Base-by-base conservation (phyloP, 768 basidiomycete species). In the Hypholoma fasciculare region DNA sequence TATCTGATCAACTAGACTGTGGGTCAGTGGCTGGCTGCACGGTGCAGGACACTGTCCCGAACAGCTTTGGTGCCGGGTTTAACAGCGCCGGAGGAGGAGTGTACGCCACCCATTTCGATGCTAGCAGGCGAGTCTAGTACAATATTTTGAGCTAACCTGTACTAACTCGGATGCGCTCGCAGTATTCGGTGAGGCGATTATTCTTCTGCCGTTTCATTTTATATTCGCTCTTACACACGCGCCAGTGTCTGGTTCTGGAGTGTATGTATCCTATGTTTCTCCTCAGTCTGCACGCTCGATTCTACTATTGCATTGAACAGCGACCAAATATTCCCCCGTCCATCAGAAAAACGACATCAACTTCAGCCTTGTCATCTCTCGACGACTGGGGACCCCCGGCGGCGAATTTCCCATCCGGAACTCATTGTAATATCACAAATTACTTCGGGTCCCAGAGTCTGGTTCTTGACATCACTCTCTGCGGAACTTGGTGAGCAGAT, bases 41-140 rank as follows among this genome's bases (percentile, higher is more conserved):
- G 5, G 78, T 80, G 7, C 59, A 55, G 1, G 80, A 81, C 57
- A 74, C 65, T 7, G 74, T 77, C 52, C 66, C 74, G 4, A 77
- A 77, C 50, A 81, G 79, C 56, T 84, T 73, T 61, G 84, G 83
- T 0, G 62, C 63, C 2, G 75, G 68, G 1, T 86, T 86, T 62
- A 80, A 81, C 7, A 52, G 70, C 7, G 80, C 78, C 0, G 80
- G 82, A 12, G 85, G 85, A 30, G 84, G 78, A 0, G 74, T 76
- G 1, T 93, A 77, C 70, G 88, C 88, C 2, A 79, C 86, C 3
- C 88, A 89, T 63, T 86, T 89, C 60, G 89, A 89, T 50, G 74
- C 77, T 6, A 68, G 78, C 1, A 87, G 74, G 73, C 73, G 48
- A 47, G 69, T 68, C 1, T 46, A 39, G 8, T n/a, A 2, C 19